Conservation (phyloP, 768 basidiomycete genomes). For the Suillus bovinus region DNA sequence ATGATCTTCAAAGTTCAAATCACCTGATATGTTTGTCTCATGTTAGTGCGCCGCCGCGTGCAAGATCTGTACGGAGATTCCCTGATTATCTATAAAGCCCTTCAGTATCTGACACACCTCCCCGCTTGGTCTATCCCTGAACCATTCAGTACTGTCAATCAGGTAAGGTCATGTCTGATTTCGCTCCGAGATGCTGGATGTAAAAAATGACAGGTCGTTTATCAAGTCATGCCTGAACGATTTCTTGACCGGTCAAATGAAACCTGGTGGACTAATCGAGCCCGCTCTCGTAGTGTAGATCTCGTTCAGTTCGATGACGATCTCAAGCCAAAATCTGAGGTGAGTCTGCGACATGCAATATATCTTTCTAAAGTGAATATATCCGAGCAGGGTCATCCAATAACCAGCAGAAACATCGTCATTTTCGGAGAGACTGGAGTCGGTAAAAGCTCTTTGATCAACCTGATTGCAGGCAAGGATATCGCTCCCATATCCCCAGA, state of each 20-base stretch:
- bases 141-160: background rate
- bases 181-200: background rate
- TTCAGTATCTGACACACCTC: background rate
- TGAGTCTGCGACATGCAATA: background rate
- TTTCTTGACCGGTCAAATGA: background rate
- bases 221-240: constrained; percentile 1
- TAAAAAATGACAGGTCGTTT: background rate
- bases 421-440: constrained; percentile 46
- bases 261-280: background rate
- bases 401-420: constrained; percentile 32
- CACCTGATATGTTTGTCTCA: background rate
- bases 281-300: constrained; percentile 1
- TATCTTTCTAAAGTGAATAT: background rate
- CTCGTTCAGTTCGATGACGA: background rate
- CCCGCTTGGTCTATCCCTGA: background rate
- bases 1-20: background rate
- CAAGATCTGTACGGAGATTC: constrained; percentile 1
- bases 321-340: background rate
- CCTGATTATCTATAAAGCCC: background rate
- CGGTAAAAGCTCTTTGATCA: constrained; percentile 46
- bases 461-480: constrained; percentile 35
- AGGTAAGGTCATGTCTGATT: background rate
- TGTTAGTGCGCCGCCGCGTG: background rate
- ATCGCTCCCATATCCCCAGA: constrained; percentile 34
- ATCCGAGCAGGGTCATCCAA: background rate